A percentile compares a stretch with the other conserved stretches of the same genome.
Conservation (phyloP, 2,329 filamentous ascomycete genomes). For the Curvularia sp. region DNA sequence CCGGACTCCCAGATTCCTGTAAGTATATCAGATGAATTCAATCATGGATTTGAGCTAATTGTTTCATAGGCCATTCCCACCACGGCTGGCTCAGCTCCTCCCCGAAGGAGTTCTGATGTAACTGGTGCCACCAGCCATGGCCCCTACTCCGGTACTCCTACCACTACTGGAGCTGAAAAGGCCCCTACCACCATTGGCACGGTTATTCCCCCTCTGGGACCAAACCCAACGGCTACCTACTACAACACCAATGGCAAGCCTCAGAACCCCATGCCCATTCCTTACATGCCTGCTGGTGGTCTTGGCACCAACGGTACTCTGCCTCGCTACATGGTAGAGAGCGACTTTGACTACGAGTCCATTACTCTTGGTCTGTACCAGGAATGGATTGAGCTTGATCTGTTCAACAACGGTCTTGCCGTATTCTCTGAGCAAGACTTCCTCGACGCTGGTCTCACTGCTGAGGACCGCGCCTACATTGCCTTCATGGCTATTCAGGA, state of each 20-base stretch:
- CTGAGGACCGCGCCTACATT: slow-evolving; percentile 74
- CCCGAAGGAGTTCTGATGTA: slow-evolving; percentile 57
- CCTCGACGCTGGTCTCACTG: slow-evolving; percentile 68
- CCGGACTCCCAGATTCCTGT: slow-evolving; percentile 54
- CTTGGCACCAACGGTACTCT: slow-evolving; percentile 77
- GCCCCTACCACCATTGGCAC: slow-evolving; percentile 62
- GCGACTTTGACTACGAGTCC: slow-evolving; percentile 84
- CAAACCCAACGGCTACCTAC: slow-evolving; percentile 67
- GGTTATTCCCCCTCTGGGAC: slow-evolving; percentile 64
- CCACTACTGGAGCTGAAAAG: slow-evolving; percentile 72
- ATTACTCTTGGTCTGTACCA: slow-evolving; percentile 77
- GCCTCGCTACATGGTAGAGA: slow-evolving; percentile 78
- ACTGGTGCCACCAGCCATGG: slow-evolving; percentile 72
- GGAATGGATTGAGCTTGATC: slow-evolving; percentile 84
- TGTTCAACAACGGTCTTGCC: slow-evolving; percentile 78
- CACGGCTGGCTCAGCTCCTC: slow-evolving; percentile 46
- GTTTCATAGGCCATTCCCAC: slow-evolving; percentile 27
- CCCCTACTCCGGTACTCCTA: slow-evolving; percentile 69
- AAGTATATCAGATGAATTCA: slow-evolving; percentile 22
- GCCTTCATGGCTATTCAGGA: slow-evolving; percentile 81
- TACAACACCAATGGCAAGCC: slow-evolving; percentile 77
- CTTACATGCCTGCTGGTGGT: slow-evolving; percentile 73
- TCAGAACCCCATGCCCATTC: slow-evolving; percentile 71
- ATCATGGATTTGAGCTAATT: background rate
- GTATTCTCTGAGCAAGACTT: slow-evolving; percentile 75